These are phyloP conservation scores for Periglandula ipomoeae DNA, from an alignment of 2,329 filamentous ascomycete species.

Conservation along the genomic window DNA sequence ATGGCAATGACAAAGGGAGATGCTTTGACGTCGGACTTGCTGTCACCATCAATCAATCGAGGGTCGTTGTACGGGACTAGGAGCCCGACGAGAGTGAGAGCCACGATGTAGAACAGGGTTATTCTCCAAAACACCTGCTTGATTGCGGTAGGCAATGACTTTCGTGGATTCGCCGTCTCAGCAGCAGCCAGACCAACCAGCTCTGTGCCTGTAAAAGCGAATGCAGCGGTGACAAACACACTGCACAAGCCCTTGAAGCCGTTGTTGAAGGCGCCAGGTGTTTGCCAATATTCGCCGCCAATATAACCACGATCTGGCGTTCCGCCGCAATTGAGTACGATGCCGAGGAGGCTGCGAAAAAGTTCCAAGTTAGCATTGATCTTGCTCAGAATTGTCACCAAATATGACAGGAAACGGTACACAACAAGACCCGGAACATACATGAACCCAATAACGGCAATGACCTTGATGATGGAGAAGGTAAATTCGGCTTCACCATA, in stretches of 20 bases:
- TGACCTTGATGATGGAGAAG: slow-evolving; percentile 78
- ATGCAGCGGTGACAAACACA: slow-evolving; percentile 68
- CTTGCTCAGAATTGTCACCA: no score
- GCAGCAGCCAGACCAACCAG: slow-evolving; percentile 69
- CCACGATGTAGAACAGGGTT: slow-evolving; percentile 79
- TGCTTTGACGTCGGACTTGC: slow-evolving; percentile 57
- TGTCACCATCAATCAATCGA: slow-evolving; percentile 48
- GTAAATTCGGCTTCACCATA: slow-evolving; percentile 88
- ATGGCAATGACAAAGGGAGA: slow-evolving; percentile 95
- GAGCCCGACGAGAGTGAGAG: slow-evolving; percentile 70
- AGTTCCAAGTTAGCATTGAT: neutral
- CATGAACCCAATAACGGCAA: slow-evolving; percentile 84
- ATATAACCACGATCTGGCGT: slow-evolving; percentile 67
- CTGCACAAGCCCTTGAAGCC: slow-evolving; percentile 77
- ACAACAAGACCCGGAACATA: slow-evolving; percentile 38
- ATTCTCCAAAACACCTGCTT: slow-evolving; percentile 97
- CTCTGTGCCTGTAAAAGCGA: slow-evolving; percentile 68
- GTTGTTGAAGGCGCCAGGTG: slow-evolving; percentile 77
- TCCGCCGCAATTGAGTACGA: slow-evolving; percentile 78
- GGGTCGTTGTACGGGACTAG: slow-evolving; percentile 66
- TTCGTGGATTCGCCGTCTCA: slow-evolving; percentile 69
- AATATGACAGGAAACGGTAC: no score
- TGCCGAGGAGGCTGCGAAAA: slow-evolving; percentile 63
- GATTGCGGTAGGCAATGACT: slow-evolving; percentile 75
- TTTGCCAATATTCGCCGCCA: slow-evolving; percentile 65